Evolutionary conservation across 2,329 filamentous ascomycete genomes (phyloP).

Genomic region (Coniella lustricola): DNA sequence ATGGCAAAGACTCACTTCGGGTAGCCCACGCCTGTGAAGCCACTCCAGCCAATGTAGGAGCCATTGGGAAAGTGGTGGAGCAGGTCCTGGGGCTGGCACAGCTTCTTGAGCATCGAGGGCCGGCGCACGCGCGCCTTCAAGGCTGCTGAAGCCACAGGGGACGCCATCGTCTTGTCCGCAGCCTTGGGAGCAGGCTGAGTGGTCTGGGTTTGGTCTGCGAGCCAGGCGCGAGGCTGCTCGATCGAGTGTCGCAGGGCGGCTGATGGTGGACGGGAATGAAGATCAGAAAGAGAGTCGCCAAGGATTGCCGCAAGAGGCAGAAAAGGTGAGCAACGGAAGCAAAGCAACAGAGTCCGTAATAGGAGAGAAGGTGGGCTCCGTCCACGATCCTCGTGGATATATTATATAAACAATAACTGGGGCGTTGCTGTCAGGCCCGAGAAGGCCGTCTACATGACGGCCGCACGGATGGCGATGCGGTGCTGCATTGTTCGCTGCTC

Average conservation of each 20-base stretch:
- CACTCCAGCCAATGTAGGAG: slow-evolving; percentile 84
- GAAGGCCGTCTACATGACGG: no score
- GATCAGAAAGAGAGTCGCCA: neutral
- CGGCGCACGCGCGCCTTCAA: slow-evolving; percentile 69
- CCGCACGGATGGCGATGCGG: neutral
- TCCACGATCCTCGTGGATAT: neutral
- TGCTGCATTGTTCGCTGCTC: no score
- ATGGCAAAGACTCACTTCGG: slow-evolving; percentile 58
- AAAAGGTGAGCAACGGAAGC: neutral
- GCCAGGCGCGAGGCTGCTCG: no score
- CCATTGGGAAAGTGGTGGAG: slow-evolving; percentile 76
- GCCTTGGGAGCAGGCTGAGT: no score
- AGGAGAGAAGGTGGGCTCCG: neutral
- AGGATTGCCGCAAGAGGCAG: neutral
- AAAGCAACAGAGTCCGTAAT: no score
- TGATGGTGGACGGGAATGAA: no score
- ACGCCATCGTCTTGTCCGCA: slow-evolving; percentile 37
- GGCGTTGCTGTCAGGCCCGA: neutral
- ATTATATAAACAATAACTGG: neutral
- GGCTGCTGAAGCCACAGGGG: slow-evolving; percentile 58
- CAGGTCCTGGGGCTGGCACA: slow-evolving; percentile 72
- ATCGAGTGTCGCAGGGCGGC: no score
- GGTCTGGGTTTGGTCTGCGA: no score
- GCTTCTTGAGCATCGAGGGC: slow-evolving; percentile 72
- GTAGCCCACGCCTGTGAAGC: slow-evolving; percentile 85